Evolutionary conservation across 148 eudicot genomes (phyloP), one percentile per base, ranked within the genome.

Genomic region (Heliamphora exappendiculata): DNA sequence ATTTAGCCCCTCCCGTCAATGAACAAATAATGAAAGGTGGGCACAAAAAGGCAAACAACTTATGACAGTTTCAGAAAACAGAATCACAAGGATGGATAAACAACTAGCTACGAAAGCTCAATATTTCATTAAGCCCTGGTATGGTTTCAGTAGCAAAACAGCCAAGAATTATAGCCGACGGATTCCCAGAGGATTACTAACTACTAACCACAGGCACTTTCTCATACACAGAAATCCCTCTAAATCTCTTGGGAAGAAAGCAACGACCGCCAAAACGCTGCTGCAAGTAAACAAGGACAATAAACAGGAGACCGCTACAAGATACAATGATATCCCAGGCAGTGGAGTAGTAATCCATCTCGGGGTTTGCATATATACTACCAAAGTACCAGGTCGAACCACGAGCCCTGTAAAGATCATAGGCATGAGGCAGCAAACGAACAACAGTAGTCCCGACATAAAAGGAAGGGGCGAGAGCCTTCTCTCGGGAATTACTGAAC

Each of bases 381-480:
- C 81, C 81, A 19, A 79, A 73, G 49, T 79, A 81, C 86, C 80
- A 77, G 4, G 83, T 12, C n/a, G 91, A 82, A 67, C 84, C 89
- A 66, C 83, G 94, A 54, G 83, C 81, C 78, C 94, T 81, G 62
- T 85, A 84, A 63, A 88, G 81, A 85, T 93, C 88, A 67, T 93
- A 93, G 7, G 81, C 88, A 79, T 91, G 98, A 7, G 98, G 96
- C 81, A 89, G 78, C 78, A 91, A 78, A 8, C 98, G 89, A 75
- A 89, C 90, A 42, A 87, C 26, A 55, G 91, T 89, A 3, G 91
- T 88, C 57, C 98, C 98, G 3, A 87, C 9, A 29, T 89, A 93
- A 66, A 86, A 93, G 17, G 89, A 76, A 59, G 80, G 81, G 36
- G 86, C 71, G 49, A 93, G 88, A 41, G 91, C 87, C 29, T 44